These are phyloP conservation scores for Chaetomium cochliodes DNA, from an alignment of 495 filamentous ascomycete genomes.

Conservation along the genomic window DNA sequence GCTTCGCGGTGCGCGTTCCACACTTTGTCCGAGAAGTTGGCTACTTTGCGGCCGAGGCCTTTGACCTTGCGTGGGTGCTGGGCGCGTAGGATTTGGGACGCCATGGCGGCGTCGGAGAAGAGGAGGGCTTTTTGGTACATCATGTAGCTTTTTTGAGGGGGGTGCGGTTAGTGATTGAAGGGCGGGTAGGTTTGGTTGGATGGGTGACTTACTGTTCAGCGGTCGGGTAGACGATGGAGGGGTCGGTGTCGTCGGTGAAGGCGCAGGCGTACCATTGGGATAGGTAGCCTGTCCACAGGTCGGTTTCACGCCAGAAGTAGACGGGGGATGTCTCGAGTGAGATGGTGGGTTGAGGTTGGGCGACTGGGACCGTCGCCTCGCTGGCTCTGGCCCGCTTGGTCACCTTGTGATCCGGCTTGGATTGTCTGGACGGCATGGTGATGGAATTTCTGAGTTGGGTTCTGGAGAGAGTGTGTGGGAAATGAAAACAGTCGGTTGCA, in stretches of 20 bases:
- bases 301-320: conserved; percentile 38
- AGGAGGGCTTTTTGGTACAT: conserved; percentile 62
- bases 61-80: conserved; percentile 47
- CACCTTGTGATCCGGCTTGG: conserved; percentile 9
- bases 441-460: not conserved
- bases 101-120: conserved; percentile 46
- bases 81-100: conserved; percentile 45
- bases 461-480: not conserved
- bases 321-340: conserved; percentile 16
- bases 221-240: conserved; percentile 35
- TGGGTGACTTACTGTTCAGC: conserved; percentile 36
- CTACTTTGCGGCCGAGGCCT: conserved; percentile 57
- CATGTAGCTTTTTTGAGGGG: conserved; percentile 50
- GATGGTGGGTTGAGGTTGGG: not conserved
- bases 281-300: conserved; percentile 33
- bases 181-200: not conserved
- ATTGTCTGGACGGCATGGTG: conserved; percentile 8
- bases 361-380: not conserved
- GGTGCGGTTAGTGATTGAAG: not conserved
- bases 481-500: not conserved
- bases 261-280: conserved; percentile 38
- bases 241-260: conserved; percentile 32
- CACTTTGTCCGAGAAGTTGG: conserved; percentile 49
- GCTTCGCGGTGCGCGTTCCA: conserved; percentile 54
- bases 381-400: not conserved